These are phyloP conservation scores for Daldinia caldariorum DNA, from an alignment of 495 filamentous ascomycete species.

Conservation along the genomic window DNA sequence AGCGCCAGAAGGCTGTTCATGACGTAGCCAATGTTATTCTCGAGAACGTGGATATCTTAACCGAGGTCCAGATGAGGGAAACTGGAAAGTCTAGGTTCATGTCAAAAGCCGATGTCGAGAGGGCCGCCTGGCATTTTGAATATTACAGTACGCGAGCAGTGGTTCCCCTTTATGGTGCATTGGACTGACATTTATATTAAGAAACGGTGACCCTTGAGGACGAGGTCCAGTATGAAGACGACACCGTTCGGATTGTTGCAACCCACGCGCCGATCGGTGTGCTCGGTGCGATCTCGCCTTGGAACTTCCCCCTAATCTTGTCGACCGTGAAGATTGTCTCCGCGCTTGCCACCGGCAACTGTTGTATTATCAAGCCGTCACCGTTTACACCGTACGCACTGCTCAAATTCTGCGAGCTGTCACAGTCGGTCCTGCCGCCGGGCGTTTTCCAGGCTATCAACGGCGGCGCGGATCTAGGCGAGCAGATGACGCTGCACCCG, in stretches of 20 bases:
- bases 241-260: constrained; percentile 56
- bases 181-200: constrained; percentile 14
- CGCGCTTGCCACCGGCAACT: constrained; percentile 67
- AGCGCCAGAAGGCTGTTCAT: constrained; percentile 63
- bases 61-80: constrained; percentile 53
- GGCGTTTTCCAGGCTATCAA: constrained; percentile 74
- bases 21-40: constrained; percentile 59
- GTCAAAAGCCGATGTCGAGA: constrained; percentile 43
- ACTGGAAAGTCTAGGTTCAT: constrained; percentile 54
- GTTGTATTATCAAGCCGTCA: constrained; percentile 70
- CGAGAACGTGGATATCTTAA: constrained; percentile 50
- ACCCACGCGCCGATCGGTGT: constrained; percentile 65
- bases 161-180: background rate
- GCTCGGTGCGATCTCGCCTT: constrained; percentile 65
- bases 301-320: constrained; percentile 72
- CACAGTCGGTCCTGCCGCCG: constrained; percentile 67
- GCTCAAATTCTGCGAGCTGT: constrained; percentile 71
- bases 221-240: constrained; percentile 62
- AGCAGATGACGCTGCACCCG: constrained; percentile 64
- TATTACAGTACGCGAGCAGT: constrained; percentile 40
- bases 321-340: constrained; percentile 64
- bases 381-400: constrained; percentile 75
- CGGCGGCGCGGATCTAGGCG: constrained; percentile 72
- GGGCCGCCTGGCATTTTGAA: constrained; percentile 43
- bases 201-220: constrained; percentile 54